Evolutionary conservation across 768 basidiomycete species (phyloP), one percentile per base, ranked within the genome.

Genomic region (Tricholoma terreum): DNA sequence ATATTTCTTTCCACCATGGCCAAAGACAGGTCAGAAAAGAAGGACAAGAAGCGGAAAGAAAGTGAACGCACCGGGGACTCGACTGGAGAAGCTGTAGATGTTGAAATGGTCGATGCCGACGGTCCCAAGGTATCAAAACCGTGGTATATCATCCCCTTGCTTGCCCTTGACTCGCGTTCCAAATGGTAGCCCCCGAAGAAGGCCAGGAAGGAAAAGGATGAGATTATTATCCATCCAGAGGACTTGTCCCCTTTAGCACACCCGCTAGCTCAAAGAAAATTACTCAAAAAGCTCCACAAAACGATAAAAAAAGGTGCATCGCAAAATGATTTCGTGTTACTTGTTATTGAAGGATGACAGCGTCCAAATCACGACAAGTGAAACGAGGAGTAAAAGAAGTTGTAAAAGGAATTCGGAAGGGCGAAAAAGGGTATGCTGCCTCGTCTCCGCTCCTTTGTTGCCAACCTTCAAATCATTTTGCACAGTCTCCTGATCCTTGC

Each of bases 341-440:
- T 48, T 1, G 51, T 50, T 27, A 17, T 9, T 66, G 51, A 63
- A 43, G 27, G 42, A 45, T 19, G 19, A 43, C 49, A 96, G 94
- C 97, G 15, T 94, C 95, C 22, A 97, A 96, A 72, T 86, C 86
- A 38, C 85, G 96, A 58, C 94, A 97, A 72, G 89, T 98, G 31
- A 98, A 97, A 77, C 85, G 97, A 45, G 97, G 97, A 38, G 96
- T 99, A 49, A 98, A 98, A 74, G 97, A 99, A 73, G 92, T 99
- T 33, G 94, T 97, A 43, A 99, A 99, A 73, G 93, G 93, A 3
- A 89, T 99, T 40, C 83, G 95, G 54, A 99, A 99, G 70, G 95
- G 95, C 57, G 96, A 98, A 72, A 94, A 91, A 79, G 97, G 97
- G 93, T 88, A 65, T 58, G 87, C 77, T 15, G 43, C 42, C 38